phyloP scores from a whole-genome alignment of 2,329 filamentous ascomycete species.

The Pseudogymnoascus sp. region DNA sequence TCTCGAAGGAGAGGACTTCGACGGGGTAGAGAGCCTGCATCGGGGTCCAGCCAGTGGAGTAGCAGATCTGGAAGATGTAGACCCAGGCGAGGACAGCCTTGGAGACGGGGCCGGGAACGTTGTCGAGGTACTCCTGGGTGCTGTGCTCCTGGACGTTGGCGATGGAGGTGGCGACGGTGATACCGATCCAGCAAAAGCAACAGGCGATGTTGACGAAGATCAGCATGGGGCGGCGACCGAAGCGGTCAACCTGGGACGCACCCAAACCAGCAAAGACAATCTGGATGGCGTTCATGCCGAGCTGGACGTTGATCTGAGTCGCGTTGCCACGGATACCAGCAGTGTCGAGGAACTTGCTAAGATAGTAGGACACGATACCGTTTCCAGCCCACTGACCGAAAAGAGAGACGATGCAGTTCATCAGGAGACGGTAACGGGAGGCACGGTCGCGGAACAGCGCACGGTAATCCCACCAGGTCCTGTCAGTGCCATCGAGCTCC shows the following conservation, averaged over 20 bases:
- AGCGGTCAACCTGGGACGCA: conserved; percentile 45
- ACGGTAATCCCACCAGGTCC: conserved; percentile 10
- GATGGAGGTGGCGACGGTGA: conserved; percentile 37
- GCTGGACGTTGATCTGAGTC: conserved; percentile 39
- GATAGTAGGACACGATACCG: conserved; percentile 8
- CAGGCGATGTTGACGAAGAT: conserved; percentile 41
- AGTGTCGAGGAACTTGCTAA: conserved; percentile 33
- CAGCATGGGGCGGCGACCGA: conserved; percentile 48
- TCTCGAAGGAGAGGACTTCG: conserved; percentile 45
- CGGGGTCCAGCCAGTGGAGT: conserved; percentile 39
- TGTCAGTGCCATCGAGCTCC: conserved; percentile 9
- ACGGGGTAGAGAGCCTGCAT: conserved; percentile 43
- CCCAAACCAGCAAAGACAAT: conserved; percentile 47
- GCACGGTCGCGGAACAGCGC: conserved; percentile 8
- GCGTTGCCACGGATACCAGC: conserved; percentile 37
- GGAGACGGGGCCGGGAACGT: conserved; percentile 23
- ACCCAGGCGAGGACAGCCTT: conserved; percentile 43
- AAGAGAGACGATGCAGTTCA: not conserved
- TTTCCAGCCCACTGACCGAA: conserved; percentile 9
- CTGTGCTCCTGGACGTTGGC: not conserved
- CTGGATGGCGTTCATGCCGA: conserved; percentile 47
- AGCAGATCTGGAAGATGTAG: conserved; percentile 46
- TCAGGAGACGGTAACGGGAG: conserved; percentile 7
- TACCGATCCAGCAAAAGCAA: conserved; percentile 41
- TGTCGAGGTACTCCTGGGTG: not conserved